These are phyloP conservation scores for Aspergillus quadricinctus DNA, from an alignment of 2,329 filamentous ascomycete species.

Conservation along the genomic window DNA sequence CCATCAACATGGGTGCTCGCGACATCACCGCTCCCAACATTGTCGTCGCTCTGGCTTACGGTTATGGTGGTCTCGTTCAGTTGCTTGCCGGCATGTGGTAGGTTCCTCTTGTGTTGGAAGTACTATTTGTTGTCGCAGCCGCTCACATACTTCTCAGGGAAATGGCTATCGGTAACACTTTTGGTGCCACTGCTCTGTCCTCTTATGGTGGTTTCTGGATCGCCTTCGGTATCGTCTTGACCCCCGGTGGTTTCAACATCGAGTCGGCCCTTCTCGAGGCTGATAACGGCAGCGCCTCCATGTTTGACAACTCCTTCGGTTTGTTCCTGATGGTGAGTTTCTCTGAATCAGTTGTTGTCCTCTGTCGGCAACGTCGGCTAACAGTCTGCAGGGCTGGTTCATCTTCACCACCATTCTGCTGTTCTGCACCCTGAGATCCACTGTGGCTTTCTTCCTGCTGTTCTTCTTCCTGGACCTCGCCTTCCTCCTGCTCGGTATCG, in stretches of 20 bases:
- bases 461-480: slow-evolving; percentile 74
- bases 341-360: background rate
- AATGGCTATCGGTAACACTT: slow-evolving; percentile 83
- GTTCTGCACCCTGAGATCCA: slow-evolving; percentile 70
- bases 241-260: slow-evolving; percentile 63
- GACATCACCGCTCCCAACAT: slow-evolving; percentile 60
- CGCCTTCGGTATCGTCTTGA: slow-evolving; percentile 66
- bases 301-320: slow-evolving; percentile 60
- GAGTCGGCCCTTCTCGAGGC: slow-evolving; percentile 34
- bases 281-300: slow-evolving; percentile 27
- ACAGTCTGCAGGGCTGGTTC: slow-evolving; percentile 62
- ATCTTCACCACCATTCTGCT: slow-evolving; percentile 76
- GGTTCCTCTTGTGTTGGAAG: slow-evolving; percentile 17
- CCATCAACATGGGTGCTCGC: slow-evolving; percentile 65
- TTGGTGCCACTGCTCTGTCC: slow-evolving; percentile 74
- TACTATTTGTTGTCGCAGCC: background rate
- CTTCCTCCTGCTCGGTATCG: slow-evolving; percentile 67
- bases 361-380: slow-evolving; percentile 2
- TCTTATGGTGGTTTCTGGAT: slow-evolving; percentile 87
- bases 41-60: slow-evolving; percentile 65
- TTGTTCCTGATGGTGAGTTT: slow-evolving; percentile 63
- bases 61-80: slow-evolving; percentile 74
- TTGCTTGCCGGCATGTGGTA: slow-evolving; percentile 84
- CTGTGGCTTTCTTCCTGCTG: slow-evolving; percentile 70
- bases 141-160: slow-evolving; percentile 53